Percentiles rank a stretch among this genome's conserved stretches.
These are phyloP conservation scores for Geranium incanum DNA, from an alignment of 441 rosid genomes.

Conservation along the genomic window DNA sequence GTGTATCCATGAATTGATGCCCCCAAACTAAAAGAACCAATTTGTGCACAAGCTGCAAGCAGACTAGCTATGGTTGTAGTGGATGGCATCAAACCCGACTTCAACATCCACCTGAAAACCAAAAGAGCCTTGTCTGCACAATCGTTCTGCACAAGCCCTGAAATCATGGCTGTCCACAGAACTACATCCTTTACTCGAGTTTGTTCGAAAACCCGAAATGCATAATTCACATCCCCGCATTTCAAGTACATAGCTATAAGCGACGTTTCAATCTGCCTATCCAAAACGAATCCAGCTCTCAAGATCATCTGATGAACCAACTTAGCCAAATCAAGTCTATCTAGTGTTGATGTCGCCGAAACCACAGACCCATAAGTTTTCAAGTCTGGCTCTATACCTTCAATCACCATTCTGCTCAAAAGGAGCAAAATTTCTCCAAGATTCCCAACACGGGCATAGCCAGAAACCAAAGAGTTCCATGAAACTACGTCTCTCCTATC, in stretches of 20 bases:
- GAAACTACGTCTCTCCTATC: constrained; percentile 44
- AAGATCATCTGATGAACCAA: constrained; percentile 42
- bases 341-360: constrained; percentile 29
- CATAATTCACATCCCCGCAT: constrained; percentile 32
- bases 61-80: constrained; percentile 41
- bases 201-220: constrained; percentile 28
- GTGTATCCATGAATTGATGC: constrained; percentile 47
- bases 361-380: constrained; percentile 40
- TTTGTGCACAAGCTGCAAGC: constrained; percentile 51
- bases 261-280: constrained; percentile 40
- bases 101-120: constrained; percentile 38
- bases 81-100: constrained; percentile 37
- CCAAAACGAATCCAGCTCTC: constrained; percentile 29
- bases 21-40: constrained; percentile 40
- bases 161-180: constrained; percentile 53
- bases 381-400: constrained; percentile 39
- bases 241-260: constrained; percentile 44
- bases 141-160: constrained; percentile 51
- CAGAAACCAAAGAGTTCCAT: constrained; percentile 47
- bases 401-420: constrained; percentile 33
- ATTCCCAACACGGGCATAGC: constrained; percentile 34
- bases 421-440: constrained; percentile 34
- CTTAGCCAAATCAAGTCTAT: constrained; percentile 40
- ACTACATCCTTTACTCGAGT: constrained; percentile 38
- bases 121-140: constrained; percentile 38